Evolutionary conservation across 2,329 filamentous ascomycete genomes (phyloP).

Genomic region (Talaromyces sp.): DNA sequence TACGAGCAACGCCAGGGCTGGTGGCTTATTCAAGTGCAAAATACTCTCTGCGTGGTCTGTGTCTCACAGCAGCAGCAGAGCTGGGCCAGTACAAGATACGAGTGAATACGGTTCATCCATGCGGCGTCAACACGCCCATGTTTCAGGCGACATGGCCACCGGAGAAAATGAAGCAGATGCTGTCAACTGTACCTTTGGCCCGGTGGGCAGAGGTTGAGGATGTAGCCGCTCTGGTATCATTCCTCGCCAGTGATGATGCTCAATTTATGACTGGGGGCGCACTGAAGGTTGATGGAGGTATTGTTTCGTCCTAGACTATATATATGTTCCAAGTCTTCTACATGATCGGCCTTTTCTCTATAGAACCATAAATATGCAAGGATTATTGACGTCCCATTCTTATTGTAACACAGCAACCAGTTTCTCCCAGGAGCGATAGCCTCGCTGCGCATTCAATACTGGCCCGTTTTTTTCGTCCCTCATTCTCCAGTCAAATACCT

Average conservation of each 20-base stretch:
- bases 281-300: constrained; percentile 8
- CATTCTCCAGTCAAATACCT: constrained; percentile 19
- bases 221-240: constrained; percentile 33
- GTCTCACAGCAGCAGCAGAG: constrained; percentile 32
- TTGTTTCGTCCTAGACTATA: constrained; percentile 25
- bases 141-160: constrained; percentile 29
- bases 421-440: constrained; percentile 1
- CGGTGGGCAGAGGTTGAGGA: constrained; percentile 32
- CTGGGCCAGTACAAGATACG: constrained; percentile 33
- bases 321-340: neutral
- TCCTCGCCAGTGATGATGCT: constrained; percentile 34
- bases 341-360: neutral
- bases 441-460: constrained; percentile 7
- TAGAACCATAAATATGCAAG: neutral
- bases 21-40: constrained; percentile 32
- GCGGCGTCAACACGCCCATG: constrained; percentile 31
- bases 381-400: neutral
- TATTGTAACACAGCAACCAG: neutral
- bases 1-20: constrained; percentile 32
- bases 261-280: constrained; percentile 33
- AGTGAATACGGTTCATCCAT: constrained; percentile 38
- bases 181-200: constrained; percentile 28
- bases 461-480: constrained; percentile 7
- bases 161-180: constrained; percentile 28
- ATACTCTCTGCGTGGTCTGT: constrained; percentile 33